phyloP scores from a whole-genome alignment of 106 monocot species.

The Alisma plantagoaquatica region DNA sequence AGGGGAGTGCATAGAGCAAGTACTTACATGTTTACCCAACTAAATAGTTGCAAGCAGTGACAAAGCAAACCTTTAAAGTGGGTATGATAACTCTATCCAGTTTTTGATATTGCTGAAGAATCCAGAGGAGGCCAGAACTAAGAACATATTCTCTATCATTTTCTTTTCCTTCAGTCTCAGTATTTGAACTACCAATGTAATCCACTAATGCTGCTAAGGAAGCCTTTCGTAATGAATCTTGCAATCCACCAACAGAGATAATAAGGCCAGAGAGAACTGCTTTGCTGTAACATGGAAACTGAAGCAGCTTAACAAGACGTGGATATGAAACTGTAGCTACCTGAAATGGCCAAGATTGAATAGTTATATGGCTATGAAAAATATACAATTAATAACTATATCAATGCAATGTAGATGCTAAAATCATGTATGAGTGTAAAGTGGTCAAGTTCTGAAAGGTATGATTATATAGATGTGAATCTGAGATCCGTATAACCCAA shows the following conservation, averaged over 20 bases:
- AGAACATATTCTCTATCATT: conserved; percentile 38
- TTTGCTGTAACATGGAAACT: conserved; percentile 66
- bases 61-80: conserved; percentile 54
- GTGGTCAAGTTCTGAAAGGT: no score
- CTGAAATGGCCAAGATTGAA: no score
- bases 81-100: conserved; percentile 73
- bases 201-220: conserved; percentile 51
- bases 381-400: no score
- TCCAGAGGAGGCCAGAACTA: conserved; percentile 72
- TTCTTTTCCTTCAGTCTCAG: conserved; percentile 14
- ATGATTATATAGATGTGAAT: no score
- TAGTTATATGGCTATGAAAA: no score
- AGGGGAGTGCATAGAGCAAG: no score
- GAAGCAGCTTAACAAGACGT: conserved; percentile 67
- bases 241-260: conserved; percentile 85
- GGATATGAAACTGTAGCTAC: conserved; percentile 67
- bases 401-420: no score
- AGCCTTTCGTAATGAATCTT: conserved; percentile 79
- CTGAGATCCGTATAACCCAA: no score
- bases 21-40: no score
- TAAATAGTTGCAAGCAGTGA: background rate
- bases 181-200: conserved; percentile 44
- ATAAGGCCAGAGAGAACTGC: conserved; percentile 83
- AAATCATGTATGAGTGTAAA: no score
- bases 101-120: conserved; percentile 66